Conservation (phyloP, 192 early-diverging fungal genomes). For the Gryganskiella cystojenkinii region DNA sequence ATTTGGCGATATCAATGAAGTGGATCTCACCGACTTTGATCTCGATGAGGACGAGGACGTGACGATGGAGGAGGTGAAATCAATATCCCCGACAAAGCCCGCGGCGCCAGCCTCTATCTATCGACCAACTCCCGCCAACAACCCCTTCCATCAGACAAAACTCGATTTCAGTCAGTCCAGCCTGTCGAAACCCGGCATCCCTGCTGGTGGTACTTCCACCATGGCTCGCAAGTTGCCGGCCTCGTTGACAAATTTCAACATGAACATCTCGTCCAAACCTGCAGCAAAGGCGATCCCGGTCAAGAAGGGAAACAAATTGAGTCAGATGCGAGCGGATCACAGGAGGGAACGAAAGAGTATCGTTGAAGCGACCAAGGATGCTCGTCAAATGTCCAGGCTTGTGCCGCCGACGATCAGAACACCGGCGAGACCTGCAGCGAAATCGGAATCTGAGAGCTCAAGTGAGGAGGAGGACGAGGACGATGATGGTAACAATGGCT, state of each 20-base stretch:
- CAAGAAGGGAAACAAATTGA: conserved; percentile 52
- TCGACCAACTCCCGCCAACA: conserved; percentile 2
- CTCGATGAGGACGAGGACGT: conserved; percentile 29
- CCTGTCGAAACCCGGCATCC: background rate
- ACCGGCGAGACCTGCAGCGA: background rate
- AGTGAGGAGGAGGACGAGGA: conserved; percentile 47
- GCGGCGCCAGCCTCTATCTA: background rate
- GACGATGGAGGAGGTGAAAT: background rate
- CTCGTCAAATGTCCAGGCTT: conserved; percentile 21
- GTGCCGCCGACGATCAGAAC: background rate
- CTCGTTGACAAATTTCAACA: conserved; percentile 9
- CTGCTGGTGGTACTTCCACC: conserved; percentile 21
- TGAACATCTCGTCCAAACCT: conserved; percentile 18
- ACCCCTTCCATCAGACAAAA: conserved; percentile 24
- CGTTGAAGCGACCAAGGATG: conserved; percentile 29
- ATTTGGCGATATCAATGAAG: conserved; percentile 52
- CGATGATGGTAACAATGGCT: conserved; percentile 30
- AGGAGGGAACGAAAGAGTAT: conserved; percentile 26
- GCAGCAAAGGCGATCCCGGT: conserved; percentile 21
- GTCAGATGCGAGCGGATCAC: conserved; percentile 37
- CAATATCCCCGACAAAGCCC: background rate
- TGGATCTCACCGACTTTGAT: conserved; percentile 49
- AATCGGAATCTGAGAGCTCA: conserved; percentile 23
- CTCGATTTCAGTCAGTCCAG: conserved; percentile 18
- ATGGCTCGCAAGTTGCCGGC: conserved; percentile 12